Evolutionary conservation across 768 basidiomycete species (phyloP), one percentile per base, ranked within the genome.

Genomic region (Rhodotorula paludigena): DNA sequence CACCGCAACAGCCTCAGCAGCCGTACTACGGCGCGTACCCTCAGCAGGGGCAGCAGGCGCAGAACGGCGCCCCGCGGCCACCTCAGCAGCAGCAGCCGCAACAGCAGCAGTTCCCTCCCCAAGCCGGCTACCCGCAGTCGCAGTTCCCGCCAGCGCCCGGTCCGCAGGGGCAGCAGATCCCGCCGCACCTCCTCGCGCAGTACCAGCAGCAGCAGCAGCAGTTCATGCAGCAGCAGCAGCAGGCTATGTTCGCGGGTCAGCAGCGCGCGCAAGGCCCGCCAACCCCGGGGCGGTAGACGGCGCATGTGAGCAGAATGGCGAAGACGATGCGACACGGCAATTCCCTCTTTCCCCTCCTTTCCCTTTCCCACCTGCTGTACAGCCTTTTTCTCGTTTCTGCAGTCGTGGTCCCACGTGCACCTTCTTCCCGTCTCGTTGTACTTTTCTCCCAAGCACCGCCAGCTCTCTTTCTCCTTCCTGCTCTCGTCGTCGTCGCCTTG

Each of bases 151-250:
- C n/a, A n/a, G 11, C n/a, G 15, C 52, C 51, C 6, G 51, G 42
- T 3, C 55, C 56, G 38, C 65, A 59, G 30, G 64, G 59, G 52
- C 71, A 66, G 56, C 65, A 69, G 49, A 52, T 62, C 36, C 68
- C 63, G 41, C 68, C 60, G 21, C 68, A 61, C 45, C 41, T 59
- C 35, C 20, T 55, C 12, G 55, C 56, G 38, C 68, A 65, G 54
- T 60, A 69, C 60, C 63, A 57, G n/a, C 70, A 73, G 35, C 72
- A 74, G 47, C 68, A 66, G 54, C 73, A 65, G 42, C 60, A 51
- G 33, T 64, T 65, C 45, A 62, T 69, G 9, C 67, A 68, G 41
- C 51, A 65, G 28, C 74, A 73, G 51, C 56, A 52, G 32, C 32
- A 33, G 52, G 25, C 57, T 47, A 45, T 33, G 44, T 38, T 35